Percentiles rank a stretch among this genome's conserved stretches.
Evolutionary conservation across 2,329 filamentous ascomycete species (phyloP).

Genomic region (Alternaria brassicae): DNA sequence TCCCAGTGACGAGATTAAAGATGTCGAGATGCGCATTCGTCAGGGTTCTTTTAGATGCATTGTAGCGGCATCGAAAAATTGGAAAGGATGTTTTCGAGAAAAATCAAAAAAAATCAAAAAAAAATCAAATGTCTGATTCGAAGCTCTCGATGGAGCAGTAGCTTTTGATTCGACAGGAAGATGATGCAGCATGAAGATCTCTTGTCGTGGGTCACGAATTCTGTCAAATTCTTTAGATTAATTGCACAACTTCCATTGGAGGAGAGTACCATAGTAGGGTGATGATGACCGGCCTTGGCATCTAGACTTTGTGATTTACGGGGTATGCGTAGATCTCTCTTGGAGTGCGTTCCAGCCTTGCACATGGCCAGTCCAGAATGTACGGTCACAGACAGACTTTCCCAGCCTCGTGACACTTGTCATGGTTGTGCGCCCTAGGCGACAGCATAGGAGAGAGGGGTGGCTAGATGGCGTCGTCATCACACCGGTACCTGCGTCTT

Average conservation of each 20-base stretch:
- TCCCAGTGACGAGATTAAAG: background rate
- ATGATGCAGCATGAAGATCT: constrained; percentile 4
- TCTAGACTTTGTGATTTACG: background rate
- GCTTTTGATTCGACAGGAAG: background rate
- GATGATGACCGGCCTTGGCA: background rate
- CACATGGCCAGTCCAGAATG: background rate
- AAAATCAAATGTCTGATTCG: constrained; percentile 1
- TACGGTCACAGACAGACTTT: background rate
- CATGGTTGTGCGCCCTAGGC: background rate
- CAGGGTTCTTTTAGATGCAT: constrained; percentile 4
- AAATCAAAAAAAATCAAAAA: no score
- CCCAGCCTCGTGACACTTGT: background rate
- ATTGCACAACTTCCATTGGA: background rate
- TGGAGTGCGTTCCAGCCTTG: background rate
- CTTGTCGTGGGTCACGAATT: background rate
- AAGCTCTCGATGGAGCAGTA: background rate
- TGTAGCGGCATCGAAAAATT: constrained; percentile 14
- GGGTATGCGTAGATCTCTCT: background rate
- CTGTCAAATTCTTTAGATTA: background rate
- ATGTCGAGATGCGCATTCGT: background rate
- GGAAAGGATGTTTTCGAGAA: background rate
- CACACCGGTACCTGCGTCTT: constrained; percentile 26
- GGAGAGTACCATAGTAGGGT: no score
- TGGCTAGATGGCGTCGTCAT: constrained; percentile 15
- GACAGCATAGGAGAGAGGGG: background rate